These are phyloP conservation scores for Scytalidium lignicola DNA, from an alignment of 2,329 filamentous ascomycete genomes.

Conservation along the genomic window DNA sequence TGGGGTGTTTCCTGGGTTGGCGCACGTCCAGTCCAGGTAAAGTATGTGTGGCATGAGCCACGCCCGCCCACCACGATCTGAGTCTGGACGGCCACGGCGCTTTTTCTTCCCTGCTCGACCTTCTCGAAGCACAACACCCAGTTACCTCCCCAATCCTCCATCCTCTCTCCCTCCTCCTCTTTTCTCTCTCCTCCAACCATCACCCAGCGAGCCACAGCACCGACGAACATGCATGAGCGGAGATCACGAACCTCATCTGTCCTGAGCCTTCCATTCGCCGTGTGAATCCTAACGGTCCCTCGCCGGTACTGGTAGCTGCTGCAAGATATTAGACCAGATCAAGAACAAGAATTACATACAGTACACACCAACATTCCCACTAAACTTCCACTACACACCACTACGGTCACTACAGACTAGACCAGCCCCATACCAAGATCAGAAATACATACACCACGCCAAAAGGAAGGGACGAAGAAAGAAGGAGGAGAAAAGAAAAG, in stretches of 20 bases:
- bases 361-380: too few relatives aligned
- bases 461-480: background rate
- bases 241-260: background rate
- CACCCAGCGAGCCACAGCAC: background rate
- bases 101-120: background rate
- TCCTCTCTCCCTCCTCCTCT: background rate
- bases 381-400: too few relatives aligned
- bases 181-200: background rate
- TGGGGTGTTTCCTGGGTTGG: background rate
- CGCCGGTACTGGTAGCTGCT: background rate
- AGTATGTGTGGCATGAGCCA: background rate
- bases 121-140: background rate
- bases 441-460: too few relatives aligned
- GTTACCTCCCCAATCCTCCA: background rate
- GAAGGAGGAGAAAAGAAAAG: background rate
- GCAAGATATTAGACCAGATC: too few relatives aligned
- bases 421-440: background rate
- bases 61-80: background rate
- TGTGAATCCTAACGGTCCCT: background rate
- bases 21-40: background rate
- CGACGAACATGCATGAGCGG: background rate
- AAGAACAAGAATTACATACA: too few relatives aligned
- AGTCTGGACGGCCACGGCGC: background rate
- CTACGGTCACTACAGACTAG: background rate
- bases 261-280: background rate